phyloP scores from a whole-genome alignment of 176 grass and related monocot species.

The Elymus sibiricus region DNA sequence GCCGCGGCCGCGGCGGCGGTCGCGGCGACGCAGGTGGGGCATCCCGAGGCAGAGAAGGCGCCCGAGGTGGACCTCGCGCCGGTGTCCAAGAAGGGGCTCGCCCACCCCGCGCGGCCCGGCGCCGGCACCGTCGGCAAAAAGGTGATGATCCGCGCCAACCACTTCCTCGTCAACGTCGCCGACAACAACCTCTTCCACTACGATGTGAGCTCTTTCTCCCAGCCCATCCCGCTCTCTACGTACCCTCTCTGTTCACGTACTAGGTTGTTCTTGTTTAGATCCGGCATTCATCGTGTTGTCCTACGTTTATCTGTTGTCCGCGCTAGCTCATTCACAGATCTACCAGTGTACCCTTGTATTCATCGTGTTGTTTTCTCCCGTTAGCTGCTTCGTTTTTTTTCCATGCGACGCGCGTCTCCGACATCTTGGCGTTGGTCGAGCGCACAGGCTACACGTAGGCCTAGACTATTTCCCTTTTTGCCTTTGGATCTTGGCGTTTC shows the following conservation, averaged over 20 bases:
- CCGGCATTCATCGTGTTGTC: background rate
- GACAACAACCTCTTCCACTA: no score
- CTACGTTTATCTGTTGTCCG: background rate
- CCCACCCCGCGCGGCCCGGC: no score
- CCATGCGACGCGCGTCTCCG: background rate
- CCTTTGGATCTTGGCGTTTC: no score
- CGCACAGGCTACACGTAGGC: background rate
- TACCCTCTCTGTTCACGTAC: background rate
- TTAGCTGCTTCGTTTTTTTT: no score
- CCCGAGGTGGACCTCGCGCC: constrained; percentile 32
- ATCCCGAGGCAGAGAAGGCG: no score
- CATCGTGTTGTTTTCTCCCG: background rate
- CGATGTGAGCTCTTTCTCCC: no score
- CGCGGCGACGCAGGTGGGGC: no score
- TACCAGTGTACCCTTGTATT: no score
- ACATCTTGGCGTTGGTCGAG: background rate
- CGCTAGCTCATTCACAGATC: background rate
- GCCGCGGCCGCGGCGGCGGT: background rate
- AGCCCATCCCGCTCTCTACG: background rate
- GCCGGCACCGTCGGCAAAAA: no score
- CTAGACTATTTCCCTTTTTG: no score
- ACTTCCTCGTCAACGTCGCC: no score
- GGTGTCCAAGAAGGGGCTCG: constrained; percentile 41
- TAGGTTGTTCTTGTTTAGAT: background rate
- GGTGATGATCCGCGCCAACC: no score